Percentiles rank a stretch among this genome's conserved stretches.
Evolutionary conservation across 2,329 filamentous ascomycete species (phyloP).

Genomic region (Talaromyces rugulosus): DNA sequence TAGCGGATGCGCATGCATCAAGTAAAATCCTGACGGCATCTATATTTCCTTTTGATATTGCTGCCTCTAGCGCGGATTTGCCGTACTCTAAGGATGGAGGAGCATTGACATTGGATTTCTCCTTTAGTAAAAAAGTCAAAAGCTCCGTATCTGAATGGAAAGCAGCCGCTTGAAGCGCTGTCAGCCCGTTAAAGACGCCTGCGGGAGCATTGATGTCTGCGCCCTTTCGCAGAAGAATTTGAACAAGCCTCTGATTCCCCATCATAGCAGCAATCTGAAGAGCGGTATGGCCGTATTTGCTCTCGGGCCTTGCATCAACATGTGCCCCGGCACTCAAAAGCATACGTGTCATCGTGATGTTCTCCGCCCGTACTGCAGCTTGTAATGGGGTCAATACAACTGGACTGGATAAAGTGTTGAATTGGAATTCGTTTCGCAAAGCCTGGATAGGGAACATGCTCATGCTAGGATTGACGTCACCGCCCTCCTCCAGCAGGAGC

Average conservation of each 20-base stretch:
- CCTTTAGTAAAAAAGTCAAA: constrained; percentile 8
- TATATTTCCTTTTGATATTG: constrained; percentile 13
- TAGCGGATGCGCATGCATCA: constrained; percentile 16
- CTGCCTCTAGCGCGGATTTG: constrained; percentile 17
- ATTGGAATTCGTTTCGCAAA: background rate
- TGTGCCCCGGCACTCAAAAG: constrained; percentile 16
- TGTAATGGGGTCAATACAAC: constrained; percentile 16
- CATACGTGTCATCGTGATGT: constrained; percentile 17
- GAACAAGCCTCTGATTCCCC: constrained; percentile 17
- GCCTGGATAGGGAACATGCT: constrained; percentile 7
- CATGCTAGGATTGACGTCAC: constrained; percentile 17
- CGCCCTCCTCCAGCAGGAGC: constrained; percentile 19
- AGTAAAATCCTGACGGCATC: constrained; percentile 14
- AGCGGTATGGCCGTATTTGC: constrained; percentile 17
- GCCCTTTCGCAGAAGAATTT: constrained; percentile 20
- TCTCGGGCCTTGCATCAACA: constrained; percentile 15
- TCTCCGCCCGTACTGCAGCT: constrained; percentile 14
- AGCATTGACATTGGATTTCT: constrained; percentile 36
- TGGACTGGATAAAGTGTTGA: background rate
- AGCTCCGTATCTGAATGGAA: constrained; percentile 12
- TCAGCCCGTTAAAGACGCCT: background rate
- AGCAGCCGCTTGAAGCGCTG: constrained; percentile 11
- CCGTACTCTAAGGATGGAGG: constrained; percentile 8
- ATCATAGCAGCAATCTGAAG: constrained; percentile 21
- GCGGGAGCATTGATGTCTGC: constrained; percentile 16